A percentile compares a stretch with the other conserved stretches of the same genome.
These are phyloP conservation scores for Alternaria dauci DNA, from an alignment of 2,329 filamentous ascomycete species.

Conservation along the genomic window DNA sequence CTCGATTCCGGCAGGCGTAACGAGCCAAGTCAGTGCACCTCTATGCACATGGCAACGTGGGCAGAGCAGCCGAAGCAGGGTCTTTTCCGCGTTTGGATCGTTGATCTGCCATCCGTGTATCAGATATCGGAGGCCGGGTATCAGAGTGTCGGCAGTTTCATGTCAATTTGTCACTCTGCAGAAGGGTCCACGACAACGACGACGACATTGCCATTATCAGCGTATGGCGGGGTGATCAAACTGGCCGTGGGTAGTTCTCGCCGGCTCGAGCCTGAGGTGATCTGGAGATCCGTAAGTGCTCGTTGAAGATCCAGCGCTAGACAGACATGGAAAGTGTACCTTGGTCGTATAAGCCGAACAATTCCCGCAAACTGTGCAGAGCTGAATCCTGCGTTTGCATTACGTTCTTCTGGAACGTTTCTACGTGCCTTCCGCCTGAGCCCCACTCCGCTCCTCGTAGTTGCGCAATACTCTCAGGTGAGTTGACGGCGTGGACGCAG, in stretches of 20 bases:
- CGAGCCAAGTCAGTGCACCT: slow-evolving; percentile 8
- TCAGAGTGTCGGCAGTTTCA: slow-evolving; percentile 49
- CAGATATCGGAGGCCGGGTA: slow-evolving; percentile 41
- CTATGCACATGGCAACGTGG: not conserved
- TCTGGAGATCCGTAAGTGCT: slow-evolving; percentile 15
- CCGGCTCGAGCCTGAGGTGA: slow-evolving; percentile 11
- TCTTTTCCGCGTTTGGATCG: slow-evolving; percentile 10
- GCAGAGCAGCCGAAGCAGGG: slow-evolving; percentile 5
- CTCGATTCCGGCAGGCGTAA: slow-evolving; percentile 13
- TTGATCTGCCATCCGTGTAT: slow-evolving; percentile 45
- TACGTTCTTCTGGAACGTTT: slow-evolving; percentile 23
- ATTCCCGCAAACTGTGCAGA: slow-evolving; percentile 6
- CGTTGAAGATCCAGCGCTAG: slow-evolving; percentile 14
- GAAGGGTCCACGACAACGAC: slow-evolving; percentile 16
- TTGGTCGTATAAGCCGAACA: not conserved
- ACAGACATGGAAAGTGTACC: slow-evolving; percentile 8
- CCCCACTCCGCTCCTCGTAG: slow-evolving; percentile 8
- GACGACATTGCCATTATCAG: slow-evolving; percentile 15
- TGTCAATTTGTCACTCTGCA: slow-evolving; percentile 38
- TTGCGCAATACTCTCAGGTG: slow-evolving; percentile 20
- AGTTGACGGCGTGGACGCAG: slow-evolving; percentile 14
- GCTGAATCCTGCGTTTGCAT: slow-evolving; percentile 4
- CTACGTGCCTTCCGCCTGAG: slow-evolving; percentile 14
- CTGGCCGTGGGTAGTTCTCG: slow-evolving; percentile 27
- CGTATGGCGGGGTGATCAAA: slow-evolving; percentile 23